Evolutionary conservation across 2,329 filamentous ascomycete genomes (phyloP), one percentile per base, ranked within the genome.

Genomic region (Talaromyces sp.): DNA sequence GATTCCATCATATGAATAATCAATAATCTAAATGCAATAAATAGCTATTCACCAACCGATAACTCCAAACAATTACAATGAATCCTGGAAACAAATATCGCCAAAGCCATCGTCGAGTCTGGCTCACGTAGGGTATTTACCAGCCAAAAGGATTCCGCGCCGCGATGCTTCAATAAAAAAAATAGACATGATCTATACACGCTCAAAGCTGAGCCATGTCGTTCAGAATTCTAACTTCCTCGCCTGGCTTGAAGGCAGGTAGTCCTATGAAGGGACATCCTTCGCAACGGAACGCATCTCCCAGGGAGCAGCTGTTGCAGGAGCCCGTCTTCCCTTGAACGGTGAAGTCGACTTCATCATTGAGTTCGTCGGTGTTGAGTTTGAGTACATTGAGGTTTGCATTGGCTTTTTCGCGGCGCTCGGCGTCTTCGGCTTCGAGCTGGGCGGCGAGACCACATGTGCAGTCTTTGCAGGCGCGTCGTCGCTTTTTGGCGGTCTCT

Each of bases 381-480:
- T 87, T 85, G 55, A 91, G 82, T 46, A 80, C 76, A 14, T 78
- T 77, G 28, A 82, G 70, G 2, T 79, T 79, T 54, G 80, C 79
- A 71, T 92, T 88, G 35, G 90, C 89, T 23, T 83, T 79, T 7
- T 80, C 79, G 62, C 91, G 84, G 71, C 86, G 87, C 7, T 83
- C 83, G 48, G 81, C 82, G 76, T 98, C 95, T 80, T 98, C 92
- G n/a, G 88, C 88, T 69, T 92, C 90, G 58, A 98, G 79, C 65
- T 89, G 87, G 75, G 95, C 86, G 25, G 93, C 92, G 28, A 99
- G 86, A 58, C 95, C 95, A 73, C 95, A 99, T 8, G 91, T 93
- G 81, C 95, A 99, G 81, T 99, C 95, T 79, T 99, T 98, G 83
- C 95, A 99, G 63, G 95, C 92, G 66, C 93, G 88, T 61, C 93